Evolutionary conservation across 352 stramenopile species (phyloP).

Genomic region (Pythium aristosporum): DNA sequence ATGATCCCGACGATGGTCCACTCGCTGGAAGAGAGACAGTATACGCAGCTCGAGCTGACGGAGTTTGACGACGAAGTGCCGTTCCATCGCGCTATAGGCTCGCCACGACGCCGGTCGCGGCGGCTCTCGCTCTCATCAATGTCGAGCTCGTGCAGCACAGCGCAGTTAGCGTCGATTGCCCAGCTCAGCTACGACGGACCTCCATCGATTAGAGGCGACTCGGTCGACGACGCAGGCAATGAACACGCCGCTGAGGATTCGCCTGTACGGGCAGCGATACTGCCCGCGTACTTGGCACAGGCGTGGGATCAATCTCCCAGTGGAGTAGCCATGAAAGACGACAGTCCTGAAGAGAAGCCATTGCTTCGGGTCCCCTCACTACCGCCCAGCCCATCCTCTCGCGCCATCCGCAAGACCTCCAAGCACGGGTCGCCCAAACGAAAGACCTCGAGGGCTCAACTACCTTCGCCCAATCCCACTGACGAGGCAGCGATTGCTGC

Average conservation of each 20-base stretch:
- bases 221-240: neutral
- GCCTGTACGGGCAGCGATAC: neutral
- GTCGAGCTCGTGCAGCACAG: conserved; percentile 13
- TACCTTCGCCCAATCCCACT: neutral
- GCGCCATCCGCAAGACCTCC: neutral
- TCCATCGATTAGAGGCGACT: neutral
- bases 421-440: neutral
- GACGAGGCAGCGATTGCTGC: neutral
- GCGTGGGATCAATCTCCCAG: neutral
- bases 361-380: conserved; percentile 2
- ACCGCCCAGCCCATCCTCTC: neutral
- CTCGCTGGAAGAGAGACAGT: conserved; percentile 30
- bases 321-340: neutral
- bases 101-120: conserved; percentile 10
- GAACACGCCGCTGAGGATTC: neutral
- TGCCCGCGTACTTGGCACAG: neutral
- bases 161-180: conserved; percentile 11
- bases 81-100: conserved; percentile 29
- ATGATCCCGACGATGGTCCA: conserved; percentile 43
- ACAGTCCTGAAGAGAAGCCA: neutral
- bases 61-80: conserved; percentile 46
- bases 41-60: conserved; percentile 25
- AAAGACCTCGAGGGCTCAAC: neutral
- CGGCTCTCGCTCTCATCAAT: conserved; percentile 12
- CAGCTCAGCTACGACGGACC: conserved; percentile 12